phyloP scores from a whole-genome alignment of 164 flowering plant species.

The Magnolia changhungtana region DNA sequence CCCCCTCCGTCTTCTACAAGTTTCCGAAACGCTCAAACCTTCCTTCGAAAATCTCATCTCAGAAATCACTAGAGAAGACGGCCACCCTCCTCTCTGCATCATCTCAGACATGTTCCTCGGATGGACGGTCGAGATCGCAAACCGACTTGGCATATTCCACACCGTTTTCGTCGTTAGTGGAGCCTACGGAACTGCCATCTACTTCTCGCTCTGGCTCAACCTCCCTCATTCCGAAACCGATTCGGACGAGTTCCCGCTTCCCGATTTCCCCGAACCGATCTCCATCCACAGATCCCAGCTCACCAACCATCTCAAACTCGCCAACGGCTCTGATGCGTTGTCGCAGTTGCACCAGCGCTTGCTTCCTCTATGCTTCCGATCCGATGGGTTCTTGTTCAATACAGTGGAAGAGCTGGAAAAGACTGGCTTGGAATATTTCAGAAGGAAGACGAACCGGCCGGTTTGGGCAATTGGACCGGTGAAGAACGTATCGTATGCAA shows the following conservation, averaged over 20 bases:
- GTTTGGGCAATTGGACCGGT: slow-evolving; percentile 17
- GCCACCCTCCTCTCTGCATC: slow-evolving; percentile 3
- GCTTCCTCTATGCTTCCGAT: not conserved
- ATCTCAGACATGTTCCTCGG: slow-evolving; percentile 10
- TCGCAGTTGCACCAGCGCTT: not conserved
- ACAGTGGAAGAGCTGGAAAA: slow-evolving; percentile 12
- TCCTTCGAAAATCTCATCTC: slow-evolving; percentile 7
- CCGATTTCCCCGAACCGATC: slow-evolving; percentile 10
- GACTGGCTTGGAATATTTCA: slow-evolving; percentile 1
- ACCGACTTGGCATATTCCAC: slow-evolving; percentile 8
- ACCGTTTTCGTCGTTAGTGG: not conserved
- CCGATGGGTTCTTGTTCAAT: slow-evolving; percentile 7
- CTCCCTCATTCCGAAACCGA: slow-evolving; percentile 1
- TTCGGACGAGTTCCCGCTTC: slow-evolving; percentile 5
- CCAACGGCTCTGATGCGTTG: not conserved
- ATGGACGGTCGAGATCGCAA: slow-evolving; percentile 12
- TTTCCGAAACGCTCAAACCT: slow-evolving; percentile 13
- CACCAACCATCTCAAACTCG: not conserved
- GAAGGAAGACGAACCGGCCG: not conserved
- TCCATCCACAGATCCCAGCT: slow-evolving; percentile 9
- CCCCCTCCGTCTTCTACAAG: not conserved
- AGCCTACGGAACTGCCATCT: slow-evolving; percentile 10
- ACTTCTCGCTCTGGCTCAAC: slow-evolving; percentile 5
- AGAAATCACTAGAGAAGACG: not conserved
- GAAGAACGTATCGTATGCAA: not conserved